Evolutionary conservation across 805 yeast species (phyloP), one percentile per base, ranked within the genome.

Genomic region (Ogataea glucozyma): DNA sequence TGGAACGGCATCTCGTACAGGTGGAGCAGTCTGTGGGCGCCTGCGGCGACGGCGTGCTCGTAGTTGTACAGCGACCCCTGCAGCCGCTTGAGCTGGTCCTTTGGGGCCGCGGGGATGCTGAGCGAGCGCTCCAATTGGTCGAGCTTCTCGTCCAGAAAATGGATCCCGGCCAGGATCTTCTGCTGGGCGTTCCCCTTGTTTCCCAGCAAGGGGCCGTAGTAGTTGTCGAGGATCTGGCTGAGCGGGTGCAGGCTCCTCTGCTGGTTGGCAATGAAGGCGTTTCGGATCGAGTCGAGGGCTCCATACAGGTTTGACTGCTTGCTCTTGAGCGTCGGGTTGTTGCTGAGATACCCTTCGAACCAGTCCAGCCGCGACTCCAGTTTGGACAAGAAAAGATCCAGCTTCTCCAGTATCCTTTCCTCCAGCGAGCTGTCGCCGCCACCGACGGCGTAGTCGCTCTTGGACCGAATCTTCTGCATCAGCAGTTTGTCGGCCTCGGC

Each of bases 1-100:
- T 85, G 88, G 52, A 83, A 78, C 2, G 99, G 99, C 31, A 91
- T 70, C 62, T 91, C 95, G 58, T 86, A 88, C 62, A 83, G 87
- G 52, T 88, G 88, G 31, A 91, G 65, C 43, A 81, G 74, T 33
- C 83, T 46, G 3, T 61, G 46, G 9, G 57, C 36, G 3, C 83
- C 81, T 9, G 67, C 58, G 5, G 58, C 53, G 5, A 66, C 51
- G 1, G 83, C 83, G 18, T 57, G 58, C 20, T 73, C 75, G 49
- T 73, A 75, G 53, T 76, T 73, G 54, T 70, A 72, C 31, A 71
- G 62, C 21, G 70, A 67, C 16, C 69, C 62, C 22, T 62, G 57
- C 14, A 65, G 44, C 18, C 53, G 51, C 27, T 56, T 48, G 27
- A 64, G 46, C 23, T 61, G 52, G 31, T 57, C 62, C 23, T 52